Evolutionary conservation across 257 asterid genomes (phyloP).

Genomic region (Buddleja alternifolia): DNA sequence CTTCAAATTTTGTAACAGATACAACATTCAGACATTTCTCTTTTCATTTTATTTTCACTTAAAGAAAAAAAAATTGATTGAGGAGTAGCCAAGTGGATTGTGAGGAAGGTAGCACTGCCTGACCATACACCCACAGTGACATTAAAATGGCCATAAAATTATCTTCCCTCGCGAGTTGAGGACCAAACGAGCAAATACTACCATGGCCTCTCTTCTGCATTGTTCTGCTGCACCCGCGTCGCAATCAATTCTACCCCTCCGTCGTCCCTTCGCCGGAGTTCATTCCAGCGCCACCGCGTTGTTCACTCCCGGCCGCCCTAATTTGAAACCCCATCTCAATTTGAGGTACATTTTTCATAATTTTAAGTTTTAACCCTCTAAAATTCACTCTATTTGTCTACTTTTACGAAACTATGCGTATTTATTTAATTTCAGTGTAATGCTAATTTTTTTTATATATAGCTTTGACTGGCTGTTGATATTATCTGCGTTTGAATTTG

Average conservation of each 20-base stretch:
- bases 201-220: slow-evolving; percentile 45
- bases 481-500: background rate
- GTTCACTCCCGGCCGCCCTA: slow-evolving; percentile 9
- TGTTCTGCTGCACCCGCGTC: slow-evolving; percentile 31
- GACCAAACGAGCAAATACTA: background rate
- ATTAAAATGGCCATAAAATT: slow-evolving; percentile 16
- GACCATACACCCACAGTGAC: background rate
- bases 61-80: too few species aligned
- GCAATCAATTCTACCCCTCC: slow-evolving; percentile 35
- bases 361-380: background rate
- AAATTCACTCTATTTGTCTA: background rate
- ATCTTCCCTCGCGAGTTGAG: background rate
- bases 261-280: slow-evolving; percentile 33
- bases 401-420: background rate
- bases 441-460: background rate
- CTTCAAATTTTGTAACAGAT: too few species aligned
- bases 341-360: slow-evolving; percentile 31
- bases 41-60: too few species aligned
- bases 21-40: too few species aligned
- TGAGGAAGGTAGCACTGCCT: background rate
- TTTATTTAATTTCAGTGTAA: background rate
- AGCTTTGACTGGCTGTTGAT: background rate
- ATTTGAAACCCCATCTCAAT: slow-evolving; percentile 17
- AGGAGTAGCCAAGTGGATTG: background rate
- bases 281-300: slow-evolving; percentile 16